phyloP scores from a whole-genome alignment of 345 rosid genomes.

The Lepidium africanum region DNA sequence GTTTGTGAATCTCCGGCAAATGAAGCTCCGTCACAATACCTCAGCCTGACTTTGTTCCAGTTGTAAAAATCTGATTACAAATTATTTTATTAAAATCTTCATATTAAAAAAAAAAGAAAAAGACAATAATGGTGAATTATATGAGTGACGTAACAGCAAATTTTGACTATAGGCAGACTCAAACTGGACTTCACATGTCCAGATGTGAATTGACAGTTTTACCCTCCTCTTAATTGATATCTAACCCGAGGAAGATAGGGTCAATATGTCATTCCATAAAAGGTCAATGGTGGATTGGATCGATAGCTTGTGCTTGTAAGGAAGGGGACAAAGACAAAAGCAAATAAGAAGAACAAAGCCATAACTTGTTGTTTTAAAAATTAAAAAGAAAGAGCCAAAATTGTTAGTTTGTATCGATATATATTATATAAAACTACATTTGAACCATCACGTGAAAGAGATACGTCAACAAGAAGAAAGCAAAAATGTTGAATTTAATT shows the following conservation, averaged over 20 bases:
- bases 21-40: conserved; percentile 97
- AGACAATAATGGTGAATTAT: background rate
- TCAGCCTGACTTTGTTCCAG: conserved; percentile 90
- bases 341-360: background rate
- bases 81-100: background rate
- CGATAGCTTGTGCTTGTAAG: background rate
- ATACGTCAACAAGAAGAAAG: conserved; percentile 16
- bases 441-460: conserved; percentile 26
- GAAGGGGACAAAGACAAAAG: conserved; percentile 22
- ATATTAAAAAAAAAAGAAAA: background rate
- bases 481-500: conserved; percentile 9
- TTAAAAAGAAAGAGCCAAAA: conserved; percentile 14
- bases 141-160: background rate
- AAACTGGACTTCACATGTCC: conserved; percentile 23
- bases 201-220: background rate
- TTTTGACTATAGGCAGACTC: background rate
- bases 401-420: background rate
- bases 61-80: conserved; percentile 73
- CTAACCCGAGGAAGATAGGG: background rate
- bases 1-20: conserved; percentile 66
- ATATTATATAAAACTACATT: background rate
- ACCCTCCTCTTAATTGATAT: background rate
- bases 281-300: background rate
- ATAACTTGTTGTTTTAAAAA: background rate
- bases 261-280: background rate